These are phyloP conservation scores for Vickermania ingenoplastis DNA, from an alignment of 208 protist species.

Conservation along the genomic window DNA sequence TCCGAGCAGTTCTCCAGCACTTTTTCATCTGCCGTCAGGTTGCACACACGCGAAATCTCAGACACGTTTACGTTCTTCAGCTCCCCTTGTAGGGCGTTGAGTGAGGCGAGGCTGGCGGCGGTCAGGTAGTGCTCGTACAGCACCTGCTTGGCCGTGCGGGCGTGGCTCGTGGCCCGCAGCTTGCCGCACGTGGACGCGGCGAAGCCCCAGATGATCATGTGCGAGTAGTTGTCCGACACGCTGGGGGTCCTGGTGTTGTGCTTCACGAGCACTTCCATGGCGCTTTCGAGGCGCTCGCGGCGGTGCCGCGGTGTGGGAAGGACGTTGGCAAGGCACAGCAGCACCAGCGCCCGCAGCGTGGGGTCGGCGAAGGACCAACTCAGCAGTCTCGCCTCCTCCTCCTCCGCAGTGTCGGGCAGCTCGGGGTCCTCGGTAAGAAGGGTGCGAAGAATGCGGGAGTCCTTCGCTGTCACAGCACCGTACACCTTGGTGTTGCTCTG, in stretches of 20 bases:
- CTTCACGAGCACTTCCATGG: constrained; percentile 31
- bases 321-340: constrained; percentile 40
- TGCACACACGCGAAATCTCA: constrained; percentile 8
- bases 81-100: not conserved
- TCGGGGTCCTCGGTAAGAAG: constrained; percentile 43
- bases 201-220: constrained; percentile 58
- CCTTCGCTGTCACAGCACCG: constrained; percentile 58
- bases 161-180: constrained; percentile 22
- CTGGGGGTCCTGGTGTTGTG: not conserved
- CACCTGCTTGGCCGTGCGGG: constrained; percentile 17
- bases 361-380: constrained; percentile 32
- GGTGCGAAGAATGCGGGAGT: constrained; percentile 42
- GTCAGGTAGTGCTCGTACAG: constrained; percentile 21
- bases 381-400: constrained; percentile 42
- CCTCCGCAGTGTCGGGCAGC: constrained; percentile 28
- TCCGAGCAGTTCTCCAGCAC: constrained; percentile 11
- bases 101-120: not conserved
- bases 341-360: constrained; percentile 32
- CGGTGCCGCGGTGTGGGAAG: constrained; percentile 21
- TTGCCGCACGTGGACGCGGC: constrained; percentile 26
- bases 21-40: constrained; percentile 4
- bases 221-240: constrained; percentile 3
- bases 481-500: constrained; percentile 56
- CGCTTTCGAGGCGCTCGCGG: constrained; percentile 26
- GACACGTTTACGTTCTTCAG: not conserved